phyloP scores from a whole-genome alignment of 306 rosid species.

The Cucurbita argyrosperma region DNA sequence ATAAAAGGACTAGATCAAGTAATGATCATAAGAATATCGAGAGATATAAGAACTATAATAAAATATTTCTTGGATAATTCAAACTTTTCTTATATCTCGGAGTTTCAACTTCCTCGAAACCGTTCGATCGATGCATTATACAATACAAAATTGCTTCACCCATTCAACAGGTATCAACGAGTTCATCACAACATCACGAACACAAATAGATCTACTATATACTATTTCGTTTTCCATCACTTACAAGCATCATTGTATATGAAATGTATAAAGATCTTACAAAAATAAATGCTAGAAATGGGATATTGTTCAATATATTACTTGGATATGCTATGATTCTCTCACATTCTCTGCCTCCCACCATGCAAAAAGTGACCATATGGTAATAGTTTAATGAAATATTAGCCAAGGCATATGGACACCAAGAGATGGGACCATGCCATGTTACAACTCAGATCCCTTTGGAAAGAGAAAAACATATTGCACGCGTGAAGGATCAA shows the following conservation, averaged over 20 bases:
- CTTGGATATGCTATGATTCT: constrained; percentile 1
- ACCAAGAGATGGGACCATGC: neutral
- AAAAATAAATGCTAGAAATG: neutral
- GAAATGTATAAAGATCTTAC: neutral
- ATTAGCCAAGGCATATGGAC: constrained; percentile 3
- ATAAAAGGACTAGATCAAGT: no score
- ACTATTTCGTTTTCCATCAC: neutral
- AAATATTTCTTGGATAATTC: no score
- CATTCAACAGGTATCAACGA: neutral
- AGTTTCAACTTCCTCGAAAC: neutral
- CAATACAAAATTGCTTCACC: neutral
- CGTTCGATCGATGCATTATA: neutral
- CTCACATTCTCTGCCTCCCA: constrained; percentile 3
- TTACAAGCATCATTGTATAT: neutral
- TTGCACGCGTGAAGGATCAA: constrained; percentile 5
- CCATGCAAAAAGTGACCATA: neutral
- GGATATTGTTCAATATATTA: neutral
- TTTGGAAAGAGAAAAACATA: neutral
- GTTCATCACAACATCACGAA: neutral
- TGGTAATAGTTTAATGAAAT: neutral
- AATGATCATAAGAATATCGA: no score
- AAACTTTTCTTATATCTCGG: no score
- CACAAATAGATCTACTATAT: neutral
- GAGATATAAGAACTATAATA: neutral
- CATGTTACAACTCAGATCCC: constrained; percentile 3